Conservation (phyloP, 495 filamentous ascomycete species). For the Podospora australis region DNA sequence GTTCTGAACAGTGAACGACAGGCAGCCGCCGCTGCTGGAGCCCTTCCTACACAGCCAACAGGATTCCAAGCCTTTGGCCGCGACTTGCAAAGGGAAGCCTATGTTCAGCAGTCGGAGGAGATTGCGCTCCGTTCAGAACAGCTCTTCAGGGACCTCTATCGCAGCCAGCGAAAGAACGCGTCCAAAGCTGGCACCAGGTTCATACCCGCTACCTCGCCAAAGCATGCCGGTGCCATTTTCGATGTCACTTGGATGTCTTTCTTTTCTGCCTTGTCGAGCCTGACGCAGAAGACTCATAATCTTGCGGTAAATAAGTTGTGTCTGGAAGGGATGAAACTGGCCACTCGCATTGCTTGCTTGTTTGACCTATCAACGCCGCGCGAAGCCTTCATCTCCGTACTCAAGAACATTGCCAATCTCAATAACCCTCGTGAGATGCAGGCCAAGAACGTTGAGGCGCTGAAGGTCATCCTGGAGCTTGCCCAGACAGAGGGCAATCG, state of each 20-base stretch:
- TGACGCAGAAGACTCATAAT: constrained; percentile 87
- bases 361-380: constrained; percentile 89
- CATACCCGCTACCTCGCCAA: constrained; percentile 86
- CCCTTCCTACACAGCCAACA: constrained; percentile 50
- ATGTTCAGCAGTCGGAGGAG: constrained; percentile 89
- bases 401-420: constrained; percentile 90
- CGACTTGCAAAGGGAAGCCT: constrained; percentile 87
- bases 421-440: constrained; percentile 95
- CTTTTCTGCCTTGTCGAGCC: constrained; percentile 83
- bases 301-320: constrained; percentile 84
- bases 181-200: constrained; percentile 66
- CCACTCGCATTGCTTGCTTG: constrained; percentile 84
- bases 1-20: constrained; percentile 89
- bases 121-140: constrained; percentile 64
- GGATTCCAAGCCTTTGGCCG: constrained; percentile 84
- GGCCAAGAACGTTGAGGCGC: constrained; percentile 89
- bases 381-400: constrained; percentile 86
- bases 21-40: constrained; percentile 67
- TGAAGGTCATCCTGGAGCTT: constrained; percentile 85
- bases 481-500: constrained; percentile 87
- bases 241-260: constrained; percentile 99
- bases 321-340: constrained; percentile 90
- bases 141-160: constrained; percentile 82
- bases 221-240: constrained; percentile 97
- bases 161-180: constrained; percentile 72